Evolutionary conservation across 352 stramenopile species (phyloP), one percentile per base, ranked within the genome.

Genomic region (Pythium sukuiense): DNA sequence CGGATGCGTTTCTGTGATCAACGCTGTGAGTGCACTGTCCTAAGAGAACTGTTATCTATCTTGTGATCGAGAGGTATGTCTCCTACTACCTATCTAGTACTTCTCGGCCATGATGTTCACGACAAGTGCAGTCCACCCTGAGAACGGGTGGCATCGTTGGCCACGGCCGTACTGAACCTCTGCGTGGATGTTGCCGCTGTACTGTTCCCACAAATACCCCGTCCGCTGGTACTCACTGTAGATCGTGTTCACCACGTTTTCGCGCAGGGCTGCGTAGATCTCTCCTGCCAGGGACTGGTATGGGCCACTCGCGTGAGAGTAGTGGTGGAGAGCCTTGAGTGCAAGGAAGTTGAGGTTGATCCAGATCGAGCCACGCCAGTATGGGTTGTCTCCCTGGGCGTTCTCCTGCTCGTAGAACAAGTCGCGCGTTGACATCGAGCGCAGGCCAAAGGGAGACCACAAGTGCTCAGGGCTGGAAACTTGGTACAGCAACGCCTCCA

Each of bases 291-390:
- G 63, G 0, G 50, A 46, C 41, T 81, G 77, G 60, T 79, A 88
- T 41, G 81, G 76, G 64, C 76, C 83, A 13, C 55, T 68, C 1
- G 71, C 65, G 24, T 82, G 55, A 20, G 76, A 78, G 59, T 97
- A 97, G 69, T 93, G 63, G 57, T 96, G 76, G 30, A 97, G 76
- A 26, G 89, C 87, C 67, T 84, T 76, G 32, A 98, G 63, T 54
- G 89, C 90, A 29, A 98, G 74, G 69, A 96, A 98, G 76, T 98
- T 98, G 16, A 90, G 70, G 65, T 97, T 97, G 59, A 98, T 93
- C 95, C 95, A 98, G 62, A 98, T 97, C 41, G 93, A 81, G 41
- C 95, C 95, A 55, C 95, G 85, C 94, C 94, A 98, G 76, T 97
- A 97, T 32, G 91, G 90, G 41, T 92, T 90, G 67, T 98, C 90